Conservation (phyloP, 768 basidiomycete species). For the Serendipita sp. region DNA sequence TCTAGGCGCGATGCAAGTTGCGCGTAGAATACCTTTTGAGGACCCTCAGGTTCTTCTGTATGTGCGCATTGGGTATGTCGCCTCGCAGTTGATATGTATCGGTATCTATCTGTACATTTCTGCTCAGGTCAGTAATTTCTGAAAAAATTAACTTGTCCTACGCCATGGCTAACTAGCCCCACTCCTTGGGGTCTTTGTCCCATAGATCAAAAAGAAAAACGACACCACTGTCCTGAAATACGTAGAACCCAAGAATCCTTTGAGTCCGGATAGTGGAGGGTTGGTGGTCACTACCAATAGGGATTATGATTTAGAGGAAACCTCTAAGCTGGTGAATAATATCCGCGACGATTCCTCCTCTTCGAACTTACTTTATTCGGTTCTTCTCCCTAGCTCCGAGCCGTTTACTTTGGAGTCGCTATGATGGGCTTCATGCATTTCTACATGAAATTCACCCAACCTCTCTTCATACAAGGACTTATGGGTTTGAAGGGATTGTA, state of each 20-base stretch:
- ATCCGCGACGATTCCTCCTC: not conserved
- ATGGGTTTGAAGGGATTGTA: conserved; percentile 88
- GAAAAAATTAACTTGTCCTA: not conserved
- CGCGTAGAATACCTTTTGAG: conserved; percentile 79
- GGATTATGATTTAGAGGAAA: conserved; percentile 86
- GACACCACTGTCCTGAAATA: conserved; percentile 95
- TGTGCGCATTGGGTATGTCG: conserved; percentile 71
- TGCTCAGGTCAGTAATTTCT: conserved; percentile 34
- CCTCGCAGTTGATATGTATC: conserved; percentile 53
- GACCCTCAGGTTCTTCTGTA: conserved; percentile 68
- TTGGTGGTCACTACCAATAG: conserved; percentile 81
- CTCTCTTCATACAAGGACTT: conserved; percentile 84
- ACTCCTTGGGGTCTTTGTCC: not conserved
- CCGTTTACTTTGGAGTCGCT: conserved; percentile 55
- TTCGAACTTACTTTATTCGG: not conserved
- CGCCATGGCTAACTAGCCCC: not conserved
- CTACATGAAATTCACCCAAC: conserved; percentile 92
- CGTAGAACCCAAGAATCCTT: conserved; percentile 59
- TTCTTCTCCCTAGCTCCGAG: conserved; percentile 31
- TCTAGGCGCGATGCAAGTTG: conserved; percentile 91
- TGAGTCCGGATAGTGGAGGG: conserved; percentile 59
- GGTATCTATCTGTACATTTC: conserved; percentile 70
- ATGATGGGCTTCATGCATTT: conserved; percentile 89
- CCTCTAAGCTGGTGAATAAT: conserved; percentile 44
- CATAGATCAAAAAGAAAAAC: conserved; percentile 83